A percentile compares a stretch with the other conserved stretches of the same genome.
These are phyloP conservation scores for Plasmopara viticola DNA, from an alignment of 352 stramenopile species.

Conservation along the genomic window DNA sequence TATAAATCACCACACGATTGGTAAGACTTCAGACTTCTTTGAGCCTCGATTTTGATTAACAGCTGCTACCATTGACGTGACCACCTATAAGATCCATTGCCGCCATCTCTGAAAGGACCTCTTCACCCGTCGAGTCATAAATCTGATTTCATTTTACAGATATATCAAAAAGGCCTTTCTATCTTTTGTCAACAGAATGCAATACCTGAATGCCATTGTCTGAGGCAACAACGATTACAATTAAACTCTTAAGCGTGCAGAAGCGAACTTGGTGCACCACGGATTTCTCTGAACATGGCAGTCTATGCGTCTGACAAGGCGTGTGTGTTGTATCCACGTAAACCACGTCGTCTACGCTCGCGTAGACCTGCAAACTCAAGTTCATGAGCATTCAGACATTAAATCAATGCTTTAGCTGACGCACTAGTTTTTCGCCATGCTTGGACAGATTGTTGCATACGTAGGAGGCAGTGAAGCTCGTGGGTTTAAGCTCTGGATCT, in stretches of 20 bases:
- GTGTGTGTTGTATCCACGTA: constrained; percentile 37
- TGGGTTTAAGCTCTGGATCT: constrained; percentile 39
- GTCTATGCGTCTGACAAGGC: constrained; percentile 33
- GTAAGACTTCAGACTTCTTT: neutral
- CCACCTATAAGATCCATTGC: constrained; percentile 46
- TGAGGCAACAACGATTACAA: constrained; percentile 58
- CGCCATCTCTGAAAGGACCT: constrained; percentile 47
- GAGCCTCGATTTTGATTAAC: neutral
- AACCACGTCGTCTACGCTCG: constrained; percentile 39
- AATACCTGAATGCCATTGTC: constrained; percentile 51
- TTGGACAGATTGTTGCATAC: constrained; percentile 54
- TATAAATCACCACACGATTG: constrained; percentile 9
- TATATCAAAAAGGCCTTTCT: neutral
- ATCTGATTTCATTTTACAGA: constrained; percentile 26
- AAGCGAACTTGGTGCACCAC: constrained; percentile 61
- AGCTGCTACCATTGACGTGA: constrained; percentile 36
- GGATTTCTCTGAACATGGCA: constrained; percentile 43
- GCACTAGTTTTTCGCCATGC: constrained; percentile 38
- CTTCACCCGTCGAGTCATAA: constrained; percentile 50
- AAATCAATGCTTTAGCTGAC: neutral
- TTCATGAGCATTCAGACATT: constrained; percentile 1
- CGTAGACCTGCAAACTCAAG: constrained; percentile 29
- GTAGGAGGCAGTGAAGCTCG: constrained; percentile 38
- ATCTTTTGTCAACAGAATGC: neutral
- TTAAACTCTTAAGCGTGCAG: constrained; percentile 34